Percentiles rank a stretch among this genome's conserved stretches.
phyloP scores from a whole-genome alignment of 257 asterid genomes.

The Capsicum baccatum region DNA sequence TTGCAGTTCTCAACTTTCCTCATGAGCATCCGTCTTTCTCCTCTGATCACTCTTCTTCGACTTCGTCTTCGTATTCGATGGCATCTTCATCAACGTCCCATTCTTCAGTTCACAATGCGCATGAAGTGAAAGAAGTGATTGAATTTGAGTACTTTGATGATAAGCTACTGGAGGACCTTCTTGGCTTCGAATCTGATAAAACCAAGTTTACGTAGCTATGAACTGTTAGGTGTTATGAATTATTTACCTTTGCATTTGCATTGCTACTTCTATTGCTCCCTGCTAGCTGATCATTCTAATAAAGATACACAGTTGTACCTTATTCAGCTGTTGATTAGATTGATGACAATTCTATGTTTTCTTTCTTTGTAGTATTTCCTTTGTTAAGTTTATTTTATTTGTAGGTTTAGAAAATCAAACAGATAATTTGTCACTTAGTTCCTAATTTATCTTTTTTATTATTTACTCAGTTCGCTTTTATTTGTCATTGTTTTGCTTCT shows the following conservation, averaged over 20 bases:
- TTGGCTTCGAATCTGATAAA: constrained; percentile 9
- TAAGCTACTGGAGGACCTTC: constrained; percentile 45
- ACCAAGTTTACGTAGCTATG: background rate
- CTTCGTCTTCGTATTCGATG: background rate
- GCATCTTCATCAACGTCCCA: background rate
- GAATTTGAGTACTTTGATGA: constrained; percentile 47
- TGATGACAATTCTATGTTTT: background rate
- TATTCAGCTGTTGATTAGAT: background rate
- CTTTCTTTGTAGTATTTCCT: background rate
- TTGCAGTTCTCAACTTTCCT: constrained; percentile 76
- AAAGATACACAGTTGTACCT: background rate
- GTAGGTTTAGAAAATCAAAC: no score
- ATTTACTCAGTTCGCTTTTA: no score
- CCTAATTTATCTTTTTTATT: no score
- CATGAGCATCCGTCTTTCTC: constrained; percentile 50
- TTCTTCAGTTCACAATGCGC: background rate
- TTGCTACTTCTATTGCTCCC: background rate
- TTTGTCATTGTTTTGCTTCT: no score
- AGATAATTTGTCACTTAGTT: no score
- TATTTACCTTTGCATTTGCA: constrained; percentile 16
- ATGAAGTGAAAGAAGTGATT: constrained; percentile 32
- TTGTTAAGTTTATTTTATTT: no score
- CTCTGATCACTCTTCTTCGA: background rate
- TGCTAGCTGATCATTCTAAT: background rate
- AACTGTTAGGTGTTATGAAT: background rate